Percentiles rank a stretch among this genome's conserved stretches.
These are phyloP conservation scores for Poa annua DNA, from an alignment of 176 grass and related monocot species.

Conservation along the genomic window DNA sequence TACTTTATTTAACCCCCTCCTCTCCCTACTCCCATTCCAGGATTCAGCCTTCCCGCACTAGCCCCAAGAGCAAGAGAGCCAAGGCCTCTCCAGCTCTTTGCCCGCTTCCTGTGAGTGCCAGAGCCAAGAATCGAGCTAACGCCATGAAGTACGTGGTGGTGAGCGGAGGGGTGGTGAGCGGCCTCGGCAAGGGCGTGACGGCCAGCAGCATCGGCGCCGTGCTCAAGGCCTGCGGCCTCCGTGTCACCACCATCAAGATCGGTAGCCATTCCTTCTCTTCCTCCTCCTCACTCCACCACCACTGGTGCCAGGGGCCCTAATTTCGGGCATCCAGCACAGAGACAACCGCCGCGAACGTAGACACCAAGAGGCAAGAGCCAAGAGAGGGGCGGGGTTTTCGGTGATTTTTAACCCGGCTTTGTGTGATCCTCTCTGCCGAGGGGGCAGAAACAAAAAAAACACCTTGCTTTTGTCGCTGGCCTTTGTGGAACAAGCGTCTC, in stretches of 20 bases:
- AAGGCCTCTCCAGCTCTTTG: neutral
- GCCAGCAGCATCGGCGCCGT: slow-evolving; percentile 93
- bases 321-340: slow-evolving; percentile 28
- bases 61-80: slow-evolving; percentile 21
- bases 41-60: neutral
- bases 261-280: slow-evolving; percentile 51
- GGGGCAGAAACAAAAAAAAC: slow-evolving; percentile 24
- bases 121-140: slow-evolving; percentile 21
- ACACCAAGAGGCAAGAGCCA: neutral
- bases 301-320: neutral
- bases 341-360: slow-evolving; percentile 19
- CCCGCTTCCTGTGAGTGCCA: neutral
- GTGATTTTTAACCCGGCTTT: slow-evolving; percentile 27
- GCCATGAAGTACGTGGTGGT: slow-evolving; percentile 81
- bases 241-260: slow-evolving; percentile 93
- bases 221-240: slow-evolving; percentile 84
- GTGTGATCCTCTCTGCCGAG: neutral
- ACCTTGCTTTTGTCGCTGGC: slow-evolving; percentile 33
- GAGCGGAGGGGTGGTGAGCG: slow-evolving; percentile 91
- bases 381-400: neutral
- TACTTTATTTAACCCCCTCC: slow-evolving; percentile 39
- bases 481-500: slow-evolving; percentile 8
- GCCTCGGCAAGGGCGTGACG: slow-evolving; percentile 94
- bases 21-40: neutral
- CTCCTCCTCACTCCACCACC: slow-evolving; percentile 54